Base-by-base conservation (phyloP, 2,329 filamentous ascomycete species). In the Alternaria infectoria region DNA sequence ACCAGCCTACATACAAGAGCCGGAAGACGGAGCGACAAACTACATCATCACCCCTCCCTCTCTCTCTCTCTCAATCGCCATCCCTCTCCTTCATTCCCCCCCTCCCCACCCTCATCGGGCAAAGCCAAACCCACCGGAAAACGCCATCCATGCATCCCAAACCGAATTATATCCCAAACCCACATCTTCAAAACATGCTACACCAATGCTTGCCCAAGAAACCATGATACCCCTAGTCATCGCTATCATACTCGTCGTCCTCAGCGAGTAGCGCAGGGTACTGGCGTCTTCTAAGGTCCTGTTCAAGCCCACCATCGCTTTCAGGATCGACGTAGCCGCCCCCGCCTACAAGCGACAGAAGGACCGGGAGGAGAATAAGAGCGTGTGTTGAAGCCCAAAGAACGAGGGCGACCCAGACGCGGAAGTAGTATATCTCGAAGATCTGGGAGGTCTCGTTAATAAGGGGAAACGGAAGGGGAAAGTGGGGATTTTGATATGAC, bases 401-500 rank as follows among this genome's bases (percentile, higher is more conserved):
- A 11, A 99, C 94, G 58, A 99, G 87, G 7, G 94, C 91, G 17
- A 97, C 84, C 96, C 96, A 99, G 46, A 99, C 92, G 46, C 96
- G 88, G 86, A 99, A 99, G 81, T 99, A 99, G 82, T 99, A 99
- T 61, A 99, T 93, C 83, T 99, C 96, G 74, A 99, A 99, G 76
- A 99, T 99, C 87, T 79, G 59, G 43, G 6, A 9, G 12, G 45
- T 43, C 25, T 26, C 3, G 49, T 58, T 26, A 54, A 54, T 28
- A n/a, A 6, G 26, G 5, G 15, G 15, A 3, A 40, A 17, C 4
- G 5, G 12, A 11, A 7, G 6, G 13, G 32, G n/a, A 4, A 23
- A 15, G 4, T 25, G 30, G 30, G 17, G 9, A 32, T 7, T 15
- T n/a, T 28, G 32, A 19, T 19, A 19, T 19, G 4, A 66, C 72